Evolutionary conservation across 108 stramenopile species (phyloP).

Genomic region (Nitzschia palea): DNA sequence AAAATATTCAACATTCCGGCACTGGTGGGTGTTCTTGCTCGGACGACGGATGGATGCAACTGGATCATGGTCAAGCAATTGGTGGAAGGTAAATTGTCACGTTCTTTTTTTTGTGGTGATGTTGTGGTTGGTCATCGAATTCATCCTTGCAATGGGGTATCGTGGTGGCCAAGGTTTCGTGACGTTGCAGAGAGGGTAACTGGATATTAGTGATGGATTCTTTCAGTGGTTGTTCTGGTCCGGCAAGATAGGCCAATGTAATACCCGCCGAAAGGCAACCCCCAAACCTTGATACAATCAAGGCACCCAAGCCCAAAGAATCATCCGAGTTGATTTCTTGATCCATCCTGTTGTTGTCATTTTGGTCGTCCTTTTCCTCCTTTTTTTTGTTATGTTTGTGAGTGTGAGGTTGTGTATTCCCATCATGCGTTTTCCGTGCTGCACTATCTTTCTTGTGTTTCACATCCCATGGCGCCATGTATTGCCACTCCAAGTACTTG

Average conservation of each 20-base stretch:
- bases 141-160: not conserved
- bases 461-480: slow-evolving; percentile 4
- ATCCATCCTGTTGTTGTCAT: not conserved
- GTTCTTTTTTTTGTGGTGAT: not conserved
- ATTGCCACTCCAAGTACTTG: slow-evolving; percentile 23
- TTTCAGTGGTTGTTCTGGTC: not conserved
- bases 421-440: not conserved
- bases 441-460: not conserved
- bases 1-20: slow-evolving; percentile 40
- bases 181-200: slow-evolving; percentile 34
- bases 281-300: slow-evolving; percentile 6
- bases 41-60: slow-evolving; percentile 26
- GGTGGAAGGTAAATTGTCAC: not conserved
- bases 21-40: slow-evolving; percentile 18
- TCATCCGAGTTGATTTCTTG: not conserved
- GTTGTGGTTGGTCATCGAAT: not conserved
- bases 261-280: slow-evolving; percentile 60
- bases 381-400: not conserved
- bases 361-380: not conserved
- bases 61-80: slow-evolving; percentile 38
- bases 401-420: slow-evolving; percentile 5
- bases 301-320: not conserved
- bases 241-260: slow-evolving; percentile 40
- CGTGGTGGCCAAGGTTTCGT: slow-evolving; percentile 13
- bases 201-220: no score